Conservation (phyloP, 78 protist genomes). For the Tieghemostelium lacteum region DNA sequence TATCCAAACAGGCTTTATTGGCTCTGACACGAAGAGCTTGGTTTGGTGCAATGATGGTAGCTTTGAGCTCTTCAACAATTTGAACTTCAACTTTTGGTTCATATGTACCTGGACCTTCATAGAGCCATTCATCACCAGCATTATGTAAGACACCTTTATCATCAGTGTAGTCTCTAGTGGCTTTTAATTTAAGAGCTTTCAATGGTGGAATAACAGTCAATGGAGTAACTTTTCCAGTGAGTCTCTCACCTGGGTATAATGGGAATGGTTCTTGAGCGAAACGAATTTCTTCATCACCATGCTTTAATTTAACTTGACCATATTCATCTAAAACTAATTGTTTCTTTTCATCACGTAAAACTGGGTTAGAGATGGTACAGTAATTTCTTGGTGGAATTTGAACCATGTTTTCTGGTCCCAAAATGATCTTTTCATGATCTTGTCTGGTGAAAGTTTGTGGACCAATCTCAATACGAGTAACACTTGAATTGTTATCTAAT, state of each 20-base stretch:
- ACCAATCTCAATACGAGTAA: constrained; percentile 86
- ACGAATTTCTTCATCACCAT: constrained; percentile 90
- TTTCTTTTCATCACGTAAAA: constrained; percentile 63
- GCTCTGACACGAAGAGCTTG: constrained; percentile 91
- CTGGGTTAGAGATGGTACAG: constrained; percentile 88
- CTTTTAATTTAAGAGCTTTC: constrained; percentile 88
- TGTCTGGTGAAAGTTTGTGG: constrained; percentile 90
- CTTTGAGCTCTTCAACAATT: constrained; percentile 77
- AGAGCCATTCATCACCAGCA: constrained; percentile 95
- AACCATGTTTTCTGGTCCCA: constrained; percentile 88
- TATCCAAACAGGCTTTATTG: constrained; percentile 58
- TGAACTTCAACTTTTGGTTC: constrained; percentile 76
- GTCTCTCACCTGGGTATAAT: constrained; percentile 93
- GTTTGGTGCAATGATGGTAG: constrained; percentile 82
- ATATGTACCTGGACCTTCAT: constrained; percentile 89
- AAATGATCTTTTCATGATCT: constrained; percentile 89
- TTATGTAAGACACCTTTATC: constrained; percentile 5
- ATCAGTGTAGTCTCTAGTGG: constrained; percentile 85
- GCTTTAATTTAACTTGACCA: constrained; percentile 85
- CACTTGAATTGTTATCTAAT: constrained; percentile 88
- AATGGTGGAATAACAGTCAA: constrained; percentile 79
- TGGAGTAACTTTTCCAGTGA: constrained; percentile 69
- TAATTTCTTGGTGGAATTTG: constrained; percentile 88
- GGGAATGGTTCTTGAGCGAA: constrained; percentile 86
- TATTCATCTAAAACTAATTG: constrained; percentile 35